Evolutionary conservation across 2,329 filamentous ascomycete genomes (phyloP).

Genomic region (Diaporthe sp.): DNA sequence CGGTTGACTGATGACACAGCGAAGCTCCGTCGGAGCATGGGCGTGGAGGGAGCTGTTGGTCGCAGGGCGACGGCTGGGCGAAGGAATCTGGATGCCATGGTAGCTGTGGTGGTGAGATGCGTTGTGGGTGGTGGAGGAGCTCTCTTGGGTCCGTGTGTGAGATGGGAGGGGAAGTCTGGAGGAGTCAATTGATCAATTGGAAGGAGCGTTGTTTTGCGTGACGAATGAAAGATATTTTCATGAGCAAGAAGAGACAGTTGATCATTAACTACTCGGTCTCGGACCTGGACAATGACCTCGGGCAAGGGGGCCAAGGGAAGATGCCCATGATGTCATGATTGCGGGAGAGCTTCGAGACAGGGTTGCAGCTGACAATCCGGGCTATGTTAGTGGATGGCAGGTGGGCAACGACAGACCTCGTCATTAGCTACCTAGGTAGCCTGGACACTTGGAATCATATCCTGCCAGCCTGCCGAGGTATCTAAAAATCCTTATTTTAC

Average conservation of each 20-base stretch:
- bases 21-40: conserved; percentile 33
- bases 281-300: conserved; percentile 17
- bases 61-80: conserved; percentile 36
- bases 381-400: conserved; percentile 30
- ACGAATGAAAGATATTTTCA: not conserved
- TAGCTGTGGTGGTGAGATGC: not conserved
- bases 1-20: conserved; percentile 35
- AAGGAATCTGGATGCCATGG: conserved; percentile 40
- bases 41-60: conserved; percentile 13
- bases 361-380: conserved; percentile 35
- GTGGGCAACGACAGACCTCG: not conserved
- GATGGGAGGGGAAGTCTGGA: not conserved
- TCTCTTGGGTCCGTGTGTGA: not conserved
- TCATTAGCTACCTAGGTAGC: not conserved
- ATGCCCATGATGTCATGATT: conserved; percentile 39
- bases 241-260: not conserved
- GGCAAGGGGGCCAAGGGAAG: conserved; percentile 19
- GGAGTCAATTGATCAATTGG: conserved; percentile 22
- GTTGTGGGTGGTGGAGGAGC: not conserved
- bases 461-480: not conserved
- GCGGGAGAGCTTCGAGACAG: conserved; percentile 28
- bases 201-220: not conserved
- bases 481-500: not conserved
- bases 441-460: not conserved
- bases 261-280: conserved; percentile 14